Conservation (phyloP, 495 filamentous ascomycete species). For the Penicillium nucicola region DNA sequence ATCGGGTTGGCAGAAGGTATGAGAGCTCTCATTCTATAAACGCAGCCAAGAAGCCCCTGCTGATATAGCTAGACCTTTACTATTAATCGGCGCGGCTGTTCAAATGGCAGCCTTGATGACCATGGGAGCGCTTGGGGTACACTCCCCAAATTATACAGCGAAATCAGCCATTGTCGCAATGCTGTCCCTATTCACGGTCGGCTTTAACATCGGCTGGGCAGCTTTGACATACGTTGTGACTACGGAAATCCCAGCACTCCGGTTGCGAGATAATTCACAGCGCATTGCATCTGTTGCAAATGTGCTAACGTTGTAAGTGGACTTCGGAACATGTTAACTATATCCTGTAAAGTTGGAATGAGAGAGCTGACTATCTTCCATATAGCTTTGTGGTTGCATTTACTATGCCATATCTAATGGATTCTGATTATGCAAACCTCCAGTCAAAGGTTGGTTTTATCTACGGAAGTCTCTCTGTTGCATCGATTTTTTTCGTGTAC, state of each 20-base stretch:
- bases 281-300: conserved; percentile 20
- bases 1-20: conserved; percentile 12
- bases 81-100: conserved; percentile 8
- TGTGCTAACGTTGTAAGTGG: conserved; percentile 17
- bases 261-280: conserved; percentile 19
- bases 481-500: conserved; percentile 13
- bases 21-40: background rate
- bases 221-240: conserved; percentile 18
- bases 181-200: conserved; percentile 17
- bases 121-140: conserved; percentile 19
- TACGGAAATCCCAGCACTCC: conserved; percentile 17
- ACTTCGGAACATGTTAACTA: no score
- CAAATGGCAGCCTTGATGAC: conserved; percentile 17
- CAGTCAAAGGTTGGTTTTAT: conserved; percentile 23
- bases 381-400: conserved; percentile 22
- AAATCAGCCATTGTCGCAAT: conserved; percentile 20
- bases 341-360: no score
- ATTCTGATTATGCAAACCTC: conserved; percentile 17
- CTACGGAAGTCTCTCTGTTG: conserved; percentile 17
- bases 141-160: conserved; percentile 7
- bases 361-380: no score
- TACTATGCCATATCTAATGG: conserved; percentile 16
- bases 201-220: conserved; percentile 22
- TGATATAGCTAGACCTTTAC: background rate
- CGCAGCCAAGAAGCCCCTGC: background rate